Base-by-base conservation (phyloP, 1,139 yeast genomes). In the Pichia sp. region DNA sequence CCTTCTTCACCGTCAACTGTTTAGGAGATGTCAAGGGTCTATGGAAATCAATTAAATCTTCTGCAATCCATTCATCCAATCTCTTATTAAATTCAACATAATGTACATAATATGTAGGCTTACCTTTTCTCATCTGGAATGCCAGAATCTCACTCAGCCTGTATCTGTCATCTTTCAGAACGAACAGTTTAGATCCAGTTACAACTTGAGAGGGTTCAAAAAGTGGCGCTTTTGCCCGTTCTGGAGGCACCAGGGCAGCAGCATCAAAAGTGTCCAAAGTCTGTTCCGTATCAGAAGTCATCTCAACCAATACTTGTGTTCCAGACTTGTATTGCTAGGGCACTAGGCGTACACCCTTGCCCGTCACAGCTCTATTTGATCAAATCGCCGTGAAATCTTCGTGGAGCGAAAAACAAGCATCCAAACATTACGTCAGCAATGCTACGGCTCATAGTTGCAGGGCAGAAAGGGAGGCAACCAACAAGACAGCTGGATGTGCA, bases 81-180 rank as follows among this genome's bases (percentile, higher is more conserved):
- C 92, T 81, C 62, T 92, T 92, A 67, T 92, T 92, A 69, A 83
- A 92, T 56, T 90, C 96, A 48, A 81, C 87, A 64, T 88, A 92
- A 64, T 92, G 99, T 29, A 92, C 97, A 62, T 94, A 92, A 63
- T 82, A 90, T 51, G 78, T 86, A 36, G 80, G 77, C 48, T 83
- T 77, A 5, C 92, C 88, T 61, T 87, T 84, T 56, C 86, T 78
- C 42, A 75, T 64, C 53, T 85, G 90, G 43, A 79, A 75, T 36
- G 92, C 90, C 42, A 94, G 69, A 38, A 92, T 78, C 60, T 92
- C 98, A 1, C 97, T 97, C 39, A 81, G 63, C 48, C 97, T 71
- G 50, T 72, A 74, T 51, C 83, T 88, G 29, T 80, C 87, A 57
- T 88, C 96, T 59, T 92, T 88, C 48, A 72, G 71, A 3, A 85